These are phyloP conservation scores for Candida andamanensis DNA, from an alignment of 805 yeast genomes.

Conservation along the genomic window DNA sequence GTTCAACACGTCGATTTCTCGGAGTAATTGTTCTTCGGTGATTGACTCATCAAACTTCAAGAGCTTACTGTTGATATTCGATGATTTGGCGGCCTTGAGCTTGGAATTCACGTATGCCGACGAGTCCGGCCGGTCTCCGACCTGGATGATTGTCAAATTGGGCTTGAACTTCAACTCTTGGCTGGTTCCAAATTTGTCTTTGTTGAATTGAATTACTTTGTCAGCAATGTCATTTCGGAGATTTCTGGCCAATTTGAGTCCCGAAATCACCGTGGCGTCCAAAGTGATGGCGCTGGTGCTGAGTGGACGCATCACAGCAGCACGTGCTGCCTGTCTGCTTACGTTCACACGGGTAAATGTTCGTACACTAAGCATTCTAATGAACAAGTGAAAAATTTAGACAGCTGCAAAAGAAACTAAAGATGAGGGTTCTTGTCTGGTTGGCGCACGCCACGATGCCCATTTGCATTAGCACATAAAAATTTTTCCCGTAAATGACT, in stretches of 20 bases:
- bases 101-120: constrained; percentile 89
- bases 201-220: constrained; percentile 34
- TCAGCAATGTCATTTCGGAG: constrained; percentile 35
- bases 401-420: too few species aligned
- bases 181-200: constrained; percentile 22
- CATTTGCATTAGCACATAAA: too few species aligned
- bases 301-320: too few species aligned
- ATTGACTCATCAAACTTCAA: constrained; percentile 60
- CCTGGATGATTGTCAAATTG: constrained; percentile 77
- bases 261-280: constrained; percentile 37
- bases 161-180: constrained; percentile 55
- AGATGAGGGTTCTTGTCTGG: too few species aligned
- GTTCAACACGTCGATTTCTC: constrained; percentile 59
- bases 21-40: constrained; percentile 55
- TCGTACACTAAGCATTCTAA: too few species aligned
- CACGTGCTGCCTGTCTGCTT: too few species aligned
- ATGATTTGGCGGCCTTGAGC: constrained; percentile 81
- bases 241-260: constrained; percentile 36
- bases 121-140: constrained; percentile 86
- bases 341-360: too few species aligned
- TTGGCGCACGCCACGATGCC: too few species aligned
- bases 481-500: too few species aligned
- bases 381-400: too few species aligned
- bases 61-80: constrained; percentile 66
- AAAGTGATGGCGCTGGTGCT: too few species aligned